Evolutionary conservation across 768 basidiomycete genomes (phyloP).

Genomic region (Hydnomerulius pinastri): DNA sequence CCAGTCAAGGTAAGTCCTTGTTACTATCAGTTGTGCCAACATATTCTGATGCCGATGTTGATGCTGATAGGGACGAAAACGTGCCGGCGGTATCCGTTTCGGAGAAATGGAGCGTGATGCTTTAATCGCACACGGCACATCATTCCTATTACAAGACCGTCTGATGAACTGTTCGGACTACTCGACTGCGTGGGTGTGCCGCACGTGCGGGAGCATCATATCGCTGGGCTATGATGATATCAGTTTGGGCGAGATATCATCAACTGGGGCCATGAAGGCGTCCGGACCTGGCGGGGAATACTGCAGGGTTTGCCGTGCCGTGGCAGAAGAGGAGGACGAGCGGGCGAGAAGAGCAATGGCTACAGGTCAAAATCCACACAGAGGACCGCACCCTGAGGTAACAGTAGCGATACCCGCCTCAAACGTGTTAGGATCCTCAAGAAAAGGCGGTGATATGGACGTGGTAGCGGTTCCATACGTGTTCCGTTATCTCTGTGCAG

Average conservation of each 20-base stretch:
- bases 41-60: neutral
- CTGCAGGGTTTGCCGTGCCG: slow-evolving; percentile 88
- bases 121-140: slow-evolving; percentile 96
- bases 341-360: slow-evolving; percentile 58
- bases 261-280: slow-evolving; percentile 52
- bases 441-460: slow-evolving; percentile 84
- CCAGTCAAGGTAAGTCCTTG: slow-evolving; percentile 81
- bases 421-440: slow-evolving; percentile 58
- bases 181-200: slow-evolving; percentile 98
- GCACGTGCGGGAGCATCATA: slow-evolving; percentile 93
- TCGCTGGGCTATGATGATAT: slow-evolving; percentile 95
- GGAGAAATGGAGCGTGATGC: slow-evolving; percentile 99
- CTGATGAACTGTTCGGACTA: slow-evolving; percentile 99
- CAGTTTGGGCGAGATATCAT: slow-evolving; percentile 62
- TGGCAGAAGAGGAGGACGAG: slow-evolving; percentile 64
- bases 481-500: slow-evolving; percentile 91
- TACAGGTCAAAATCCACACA: slow-evolving; percentile 52
- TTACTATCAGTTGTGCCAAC: neutral
- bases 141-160: slow-evolving; percentile 96
- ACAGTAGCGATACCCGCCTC: slow-evolving; percentile 66
- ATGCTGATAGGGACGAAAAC: slow-evolving; percentile 81
- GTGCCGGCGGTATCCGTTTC: slow-evolving; percentile 97
- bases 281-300: slow-evolving; percentile 88
- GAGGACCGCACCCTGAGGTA: slow-evolving; percentile 49
- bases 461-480: slow-evolving; percentile 96